phyloP scores from a whole-genome alignment of 1,139 yeast genomes.

The Wickerhamomyces sp. region DNA sequence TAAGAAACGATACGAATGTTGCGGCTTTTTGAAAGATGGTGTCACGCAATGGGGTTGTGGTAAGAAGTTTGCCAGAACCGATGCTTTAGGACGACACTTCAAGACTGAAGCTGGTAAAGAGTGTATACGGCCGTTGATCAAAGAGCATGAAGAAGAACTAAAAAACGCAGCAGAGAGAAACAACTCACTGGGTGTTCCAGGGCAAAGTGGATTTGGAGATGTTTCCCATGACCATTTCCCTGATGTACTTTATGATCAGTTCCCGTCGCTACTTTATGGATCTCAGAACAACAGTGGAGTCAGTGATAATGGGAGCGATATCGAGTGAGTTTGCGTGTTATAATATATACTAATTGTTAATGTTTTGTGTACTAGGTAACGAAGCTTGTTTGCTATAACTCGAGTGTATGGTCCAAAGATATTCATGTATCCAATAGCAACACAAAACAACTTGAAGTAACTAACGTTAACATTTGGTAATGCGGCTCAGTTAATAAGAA shows the following conservation, averaged over 20 bases:
- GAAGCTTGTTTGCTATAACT: no score
- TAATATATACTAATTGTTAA: background rate
- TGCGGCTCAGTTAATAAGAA: no score
- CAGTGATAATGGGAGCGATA: slow-evolving; percentile 6
- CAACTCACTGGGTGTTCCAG: slow-evolving; percentile 7
- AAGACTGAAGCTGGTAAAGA: slow-evolving; percentile 89
- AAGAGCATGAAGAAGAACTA: slow-evolving; percentile 52
- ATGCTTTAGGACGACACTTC: slow-evolving; percentile 90
- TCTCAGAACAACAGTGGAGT: slow-evolving; percentile 6
- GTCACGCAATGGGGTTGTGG: slow-evolving; percentile 82
- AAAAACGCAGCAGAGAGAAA: slow-evolving; percentile 2
- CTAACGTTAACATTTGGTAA: no score
- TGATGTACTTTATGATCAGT: slow-evolving; percentile 16
- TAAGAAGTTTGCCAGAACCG: slow-evolving; percentile 89
- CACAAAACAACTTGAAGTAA: background rate
- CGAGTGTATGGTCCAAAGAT: no score
- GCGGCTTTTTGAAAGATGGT: slow-evolving; percentile 62
- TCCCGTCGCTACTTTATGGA: slow-evolving; percentile 8
- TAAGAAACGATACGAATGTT: slow-evolving; percentile 81
- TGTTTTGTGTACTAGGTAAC: background rate
- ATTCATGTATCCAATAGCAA: no score
- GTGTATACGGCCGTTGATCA: slow-evolving; percentile 71
- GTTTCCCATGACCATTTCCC: slow-evolving; percentile 10
- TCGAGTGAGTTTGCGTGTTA: background rate
- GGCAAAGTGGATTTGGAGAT: no score